phyloP scores from a whole-genome alignment of 257 asterid species.

The Coffea canephora region DNA sequence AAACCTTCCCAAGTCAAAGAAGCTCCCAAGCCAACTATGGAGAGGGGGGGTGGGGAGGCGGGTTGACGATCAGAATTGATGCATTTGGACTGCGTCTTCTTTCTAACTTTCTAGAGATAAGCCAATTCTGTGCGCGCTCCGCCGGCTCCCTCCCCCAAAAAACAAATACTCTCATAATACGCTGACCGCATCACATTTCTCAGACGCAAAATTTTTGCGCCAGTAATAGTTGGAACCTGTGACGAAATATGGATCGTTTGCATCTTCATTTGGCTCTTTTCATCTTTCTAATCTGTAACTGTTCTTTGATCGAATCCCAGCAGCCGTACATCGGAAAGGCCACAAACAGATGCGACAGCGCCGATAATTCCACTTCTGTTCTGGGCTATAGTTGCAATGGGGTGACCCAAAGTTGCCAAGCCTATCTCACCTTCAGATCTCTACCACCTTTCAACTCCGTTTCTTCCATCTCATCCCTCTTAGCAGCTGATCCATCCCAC shows the following conservation, averaged over 20 bases:
- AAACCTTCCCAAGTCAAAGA: too few relatives aligned
- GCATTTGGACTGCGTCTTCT: background rate
- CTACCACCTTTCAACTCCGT: conserved; percentile 49
- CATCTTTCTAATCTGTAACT: conserved; percentile 30
- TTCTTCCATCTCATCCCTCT: conserved; percentile 56
- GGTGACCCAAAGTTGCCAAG: conserved; percentile 39
- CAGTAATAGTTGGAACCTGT: too few relatives aligned
- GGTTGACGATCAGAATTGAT: background rate
- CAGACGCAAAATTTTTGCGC: background rate
- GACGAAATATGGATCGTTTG: conserved; percentile 26
- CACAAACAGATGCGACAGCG: conserved; percentile 23
- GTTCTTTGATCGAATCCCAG: conserved; percentile 43
- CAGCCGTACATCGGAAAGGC: conserved; percentile 57
- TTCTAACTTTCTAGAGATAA: background rate
- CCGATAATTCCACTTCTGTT: conserved; percentile 42
- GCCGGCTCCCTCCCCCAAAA: background rate
- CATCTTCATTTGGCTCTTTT: conserved; percentile 18
- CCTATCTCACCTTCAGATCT: conserved; percentile 78
- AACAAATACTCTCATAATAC: background rate
- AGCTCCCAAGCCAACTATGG: too few relatives aligned
- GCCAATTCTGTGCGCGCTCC: background rate
- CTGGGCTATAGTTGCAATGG: conserved; percentile 87
- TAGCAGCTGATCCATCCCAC: conserved; percentile 39
- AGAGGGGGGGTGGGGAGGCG: too few relatives aligned
- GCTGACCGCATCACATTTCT: background rate